Percentiles rank a stretch among this genome's conserved stretches.
Evolutionary conservation across 2,329 filamentous ascomycete genomes (phyloP).

Genomic region (Neopestalotiopsis sp.): DNA sequence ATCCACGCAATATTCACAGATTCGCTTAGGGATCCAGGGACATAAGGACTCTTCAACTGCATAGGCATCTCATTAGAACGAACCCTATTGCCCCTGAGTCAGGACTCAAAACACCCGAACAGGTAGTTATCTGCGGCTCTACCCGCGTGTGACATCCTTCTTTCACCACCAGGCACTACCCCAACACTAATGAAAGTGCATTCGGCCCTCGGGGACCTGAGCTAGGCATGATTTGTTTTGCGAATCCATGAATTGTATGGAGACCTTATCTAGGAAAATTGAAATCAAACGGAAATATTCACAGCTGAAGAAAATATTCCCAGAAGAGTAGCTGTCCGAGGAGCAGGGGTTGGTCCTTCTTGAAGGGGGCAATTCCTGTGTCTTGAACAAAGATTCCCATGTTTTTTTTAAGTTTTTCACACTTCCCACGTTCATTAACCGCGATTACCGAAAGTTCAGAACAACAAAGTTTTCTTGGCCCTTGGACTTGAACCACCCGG

Average conservation of each 20-base stretch:
- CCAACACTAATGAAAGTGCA: neutral
- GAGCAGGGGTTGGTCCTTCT: neutral
- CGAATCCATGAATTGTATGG: neutral
- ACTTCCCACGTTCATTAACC: neutral
- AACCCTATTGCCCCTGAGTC: neutral
- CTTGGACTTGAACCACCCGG: neutral
- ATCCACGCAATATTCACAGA: neutral
- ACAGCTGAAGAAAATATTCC: neutral
- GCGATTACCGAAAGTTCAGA: neutral
- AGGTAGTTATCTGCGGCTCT: slow-evolving; percentile 1
- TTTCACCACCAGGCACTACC: neutral
- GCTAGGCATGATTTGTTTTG: neutral
- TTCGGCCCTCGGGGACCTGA: neutral
- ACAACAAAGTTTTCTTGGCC: neutral
- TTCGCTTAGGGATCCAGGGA: neutral
- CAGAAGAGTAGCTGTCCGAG: neutral
- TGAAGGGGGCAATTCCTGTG: neutral
- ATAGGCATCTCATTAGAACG: neutral
- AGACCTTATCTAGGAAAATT: neutral
- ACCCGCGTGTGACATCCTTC: neutral
- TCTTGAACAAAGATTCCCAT: neutral
- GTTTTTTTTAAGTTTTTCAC: neutral
- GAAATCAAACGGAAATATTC: neutral
- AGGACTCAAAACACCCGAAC: neutral
- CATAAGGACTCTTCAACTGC: neutral